phyloP scores from a whole-genome alignment of 1,139 yeast genomes.

The Nakaseomyces glabratus region DNA sequence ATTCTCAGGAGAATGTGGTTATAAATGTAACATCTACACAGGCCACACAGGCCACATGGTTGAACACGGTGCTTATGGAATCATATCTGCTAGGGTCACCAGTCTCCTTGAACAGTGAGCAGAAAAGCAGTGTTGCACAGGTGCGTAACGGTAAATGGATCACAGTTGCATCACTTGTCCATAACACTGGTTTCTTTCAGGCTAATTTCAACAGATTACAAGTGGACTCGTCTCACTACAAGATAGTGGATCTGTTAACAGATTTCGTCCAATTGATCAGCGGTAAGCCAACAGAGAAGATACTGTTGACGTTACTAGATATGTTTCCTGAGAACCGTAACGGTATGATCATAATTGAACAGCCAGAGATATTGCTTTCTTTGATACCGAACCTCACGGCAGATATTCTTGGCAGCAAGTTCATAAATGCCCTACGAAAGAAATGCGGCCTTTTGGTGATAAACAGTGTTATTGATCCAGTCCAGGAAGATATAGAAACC shows the following conservation, averaged over 20 bases:
- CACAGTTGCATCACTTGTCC: slow-evolving; percentile 26
- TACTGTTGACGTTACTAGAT: slow-evolving; percentile 16
- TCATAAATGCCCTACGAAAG: slow-evolving; percentile 24
- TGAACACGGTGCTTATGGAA: slow-evolving; percentile 37
- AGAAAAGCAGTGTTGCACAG: background rate
- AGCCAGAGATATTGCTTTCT: slow-evolving; percentile 28
- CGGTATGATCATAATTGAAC: slow-evolving; percentile 23
- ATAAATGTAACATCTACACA: slow-evolving; percentile 41
- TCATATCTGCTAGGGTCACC: slow-evolving; percentile 26
- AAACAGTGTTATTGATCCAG: slow-evolving; percentile 18
- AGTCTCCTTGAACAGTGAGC: slow-evolving; percentile 17
- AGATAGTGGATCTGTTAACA: slow-evolving; percentile 19
- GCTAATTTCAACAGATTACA: slow-evolving; percentile 19
- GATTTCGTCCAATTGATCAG: slow-evolving; percentile 14
- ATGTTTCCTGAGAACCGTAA: slow-evolving; percentile 13
- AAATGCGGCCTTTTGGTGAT: slow-evolving; percentile 23
- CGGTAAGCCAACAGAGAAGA: slow-evolving; percentile 26
- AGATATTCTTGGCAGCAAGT: slow-evolving; percentile 21
- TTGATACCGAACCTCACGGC: slow-evolving; percentile 22
- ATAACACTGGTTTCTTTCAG: slow-evolving; percentile 19
- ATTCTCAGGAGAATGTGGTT: slow-evolving; percentile 16
- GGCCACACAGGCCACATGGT: slow-evolving; percentile 65
- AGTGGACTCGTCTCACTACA: slow-evolving; percentile 15
- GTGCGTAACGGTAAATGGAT: slow-evolving; percentile 7
- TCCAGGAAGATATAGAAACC: slow-evolving; percentile 12